Conservation (phyloP, 306 rosid species). For the Acacia confusa region DNA sequence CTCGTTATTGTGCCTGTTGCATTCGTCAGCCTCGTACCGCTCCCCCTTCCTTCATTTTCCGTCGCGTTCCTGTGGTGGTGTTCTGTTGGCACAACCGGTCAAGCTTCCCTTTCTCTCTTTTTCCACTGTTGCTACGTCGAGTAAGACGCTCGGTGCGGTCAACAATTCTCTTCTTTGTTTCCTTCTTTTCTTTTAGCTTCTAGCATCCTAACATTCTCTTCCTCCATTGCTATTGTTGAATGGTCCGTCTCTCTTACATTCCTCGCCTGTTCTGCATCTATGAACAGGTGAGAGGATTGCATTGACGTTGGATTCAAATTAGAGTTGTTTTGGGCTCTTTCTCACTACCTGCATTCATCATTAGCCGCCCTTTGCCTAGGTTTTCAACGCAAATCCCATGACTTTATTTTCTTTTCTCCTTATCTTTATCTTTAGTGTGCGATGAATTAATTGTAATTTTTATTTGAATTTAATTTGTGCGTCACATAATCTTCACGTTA, state of each 20-base stretch:
- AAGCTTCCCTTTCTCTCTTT: not conserved
- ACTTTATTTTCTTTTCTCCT: not conserved
- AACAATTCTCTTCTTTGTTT: not conserved
- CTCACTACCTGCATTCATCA: not conserved
- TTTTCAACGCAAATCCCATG: not conserved
- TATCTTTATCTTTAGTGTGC: not conserved
- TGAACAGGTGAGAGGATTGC: not conserved
- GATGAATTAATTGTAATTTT: not conserved
- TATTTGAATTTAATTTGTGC: not conserved
- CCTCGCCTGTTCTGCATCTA: not conserved
- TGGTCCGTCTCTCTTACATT: not conserved
- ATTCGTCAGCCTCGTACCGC: not conserved
- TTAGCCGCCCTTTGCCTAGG: not conserved
- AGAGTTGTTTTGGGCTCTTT: not conserved
- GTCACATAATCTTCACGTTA: not conserved
- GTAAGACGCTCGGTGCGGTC: not conserved
- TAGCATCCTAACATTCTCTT: not conserved
- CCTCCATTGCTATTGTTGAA: not conserved
- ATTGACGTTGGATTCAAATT: not conserved
- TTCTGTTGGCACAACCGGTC: not conserved
- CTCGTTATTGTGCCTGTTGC: no score
- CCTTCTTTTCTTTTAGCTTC: not conserved
- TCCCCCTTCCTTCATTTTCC: not conserved
- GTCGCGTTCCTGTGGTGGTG: not conserved
- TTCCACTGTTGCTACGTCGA: not conserved